Evolutionary conservation across 1,139 yeast genomes (phyloP).

Genomic region (Meyerozyma smithsonii): DNA sequence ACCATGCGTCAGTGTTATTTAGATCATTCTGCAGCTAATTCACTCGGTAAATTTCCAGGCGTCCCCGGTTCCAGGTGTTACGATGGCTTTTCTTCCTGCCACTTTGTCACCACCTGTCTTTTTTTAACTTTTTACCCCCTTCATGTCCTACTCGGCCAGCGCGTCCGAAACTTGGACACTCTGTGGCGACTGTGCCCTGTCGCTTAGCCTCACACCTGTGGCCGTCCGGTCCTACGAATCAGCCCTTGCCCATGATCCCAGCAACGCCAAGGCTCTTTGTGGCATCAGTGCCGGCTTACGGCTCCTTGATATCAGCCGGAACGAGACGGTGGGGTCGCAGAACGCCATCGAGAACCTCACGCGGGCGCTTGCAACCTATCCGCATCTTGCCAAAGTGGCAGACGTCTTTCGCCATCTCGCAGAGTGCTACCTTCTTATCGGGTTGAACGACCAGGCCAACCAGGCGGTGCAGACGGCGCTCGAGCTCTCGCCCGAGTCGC

Average conservation of each 20-base stretch:
- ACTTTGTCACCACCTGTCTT: background rate
- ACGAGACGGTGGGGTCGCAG: slow-evolving; percentile 38
- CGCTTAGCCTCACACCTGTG: slow-evolving; percentile 33
- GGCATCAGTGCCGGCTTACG: slow-evolving; percentile 41
- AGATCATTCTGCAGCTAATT: slow-evolving; percentile 2
- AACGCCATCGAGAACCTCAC: slow-evolving; percentile 40
- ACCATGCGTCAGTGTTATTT: slow-evolving; percentile 1
- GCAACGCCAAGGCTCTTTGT: slow-evolving; percentile 35
- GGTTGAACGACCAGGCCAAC: slow-evolving; percentile 49
- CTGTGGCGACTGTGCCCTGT: slow-evolving; percentile 47
- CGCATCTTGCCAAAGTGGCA: slow-evolving; percentile 29
- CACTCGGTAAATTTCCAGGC: background rate
- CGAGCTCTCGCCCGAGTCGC: slow-evolving; percentile 37
- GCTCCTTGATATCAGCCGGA: slow-evolving; percentile 28
- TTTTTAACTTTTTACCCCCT: background rate
- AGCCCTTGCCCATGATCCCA: slow-evolving; percentile 42
- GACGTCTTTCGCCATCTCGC: slow-evolving; percentile 44
- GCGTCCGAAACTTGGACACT: slow-evolving; percentile 46
- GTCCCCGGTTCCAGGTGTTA: slow-evolving; percentile 1
- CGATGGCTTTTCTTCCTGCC: background rate
- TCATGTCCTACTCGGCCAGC: slow-evolving; percentile 13
- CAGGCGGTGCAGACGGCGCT: slow-evolving; percentile 43
- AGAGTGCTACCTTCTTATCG: slow-evolving; percentile 43
- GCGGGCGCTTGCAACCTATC: slow-evolving; percentile 31
- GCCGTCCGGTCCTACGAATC: slow-evolving; percentile 45